These are phyloP conservation scores for Clarireedia homoeocarpa DNA, from an alignment of 2,329 filamentous ascomycete species.

Conservation along the genomic window DNA sequence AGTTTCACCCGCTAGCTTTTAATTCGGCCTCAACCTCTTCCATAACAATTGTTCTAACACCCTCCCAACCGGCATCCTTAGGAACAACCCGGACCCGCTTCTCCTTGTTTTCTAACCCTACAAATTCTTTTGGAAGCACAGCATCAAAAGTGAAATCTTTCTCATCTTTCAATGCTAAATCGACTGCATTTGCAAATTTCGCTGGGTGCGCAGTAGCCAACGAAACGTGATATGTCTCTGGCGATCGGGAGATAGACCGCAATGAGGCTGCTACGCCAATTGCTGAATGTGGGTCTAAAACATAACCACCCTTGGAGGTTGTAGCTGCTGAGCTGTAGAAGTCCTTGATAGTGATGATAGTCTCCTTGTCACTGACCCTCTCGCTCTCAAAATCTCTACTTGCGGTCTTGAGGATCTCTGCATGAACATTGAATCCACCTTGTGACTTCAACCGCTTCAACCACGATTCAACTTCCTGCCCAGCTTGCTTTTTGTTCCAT, in stretches of 20 bases:
- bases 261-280: slow-evolving; percentile 74
- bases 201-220: slow-evolving; percentile 92
- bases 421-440: slow-evolving; percentile 76
- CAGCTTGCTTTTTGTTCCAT: slow-evolving; percentile 61
- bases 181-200: slow-evolving; percentile 84
- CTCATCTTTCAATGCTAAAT: slow-evolving; percentile 64
- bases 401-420: slow-evolving; percentile 63
- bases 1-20: slow-evolving; percentile 18
- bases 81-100: slow-evolving; percentile 63
- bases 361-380: slow-evolving; percentile 58
- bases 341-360: slow-evolving; percentile 55
- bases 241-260: slow-evolving; percentile 53
- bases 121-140: slow-evolving; percentile 75
- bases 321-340: slow-evolving; percentile 37
- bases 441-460: slow-evolving; percentile 70
- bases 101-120: slow-evolving; percentile 69
- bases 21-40: slow-evolving; percentile 63
- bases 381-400: slow-evolving; percentile 76
- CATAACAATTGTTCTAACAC: slow-evolving; percentile 67
- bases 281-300: slow-evolving; percentile 88
- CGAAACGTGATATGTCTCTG: slow-evolving; percentile 58
- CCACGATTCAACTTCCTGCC: slow-evolving; percentile 72
- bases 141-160: slow-evolving; percentile 69
- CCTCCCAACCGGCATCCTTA: slow-evolving; percentile 59
- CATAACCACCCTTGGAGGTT: slow-evolving; percentile 50